Base-by-base conservation (phyloP, 257 asterid genomes). In the Solanum sitiens region DNA sequence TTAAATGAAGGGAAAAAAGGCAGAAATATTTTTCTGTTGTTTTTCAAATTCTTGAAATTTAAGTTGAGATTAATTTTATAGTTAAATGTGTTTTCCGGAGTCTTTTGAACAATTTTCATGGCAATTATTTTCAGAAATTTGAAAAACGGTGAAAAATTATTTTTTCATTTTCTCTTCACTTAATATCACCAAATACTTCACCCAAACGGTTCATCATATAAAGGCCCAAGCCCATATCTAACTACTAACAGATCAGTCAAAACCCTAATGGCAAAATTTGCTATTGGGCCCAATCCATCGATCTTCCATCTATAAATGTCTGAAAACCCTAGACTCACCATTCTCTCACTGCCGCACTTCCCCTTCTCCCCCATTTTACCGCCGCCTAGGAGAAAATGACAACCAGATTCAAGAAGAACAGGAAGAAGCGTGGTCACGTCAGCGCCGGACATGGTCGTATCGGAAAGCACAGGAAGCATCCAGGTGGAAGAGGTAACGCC, bases 341-440 rank as follows among this genome's bases (percentile, higher is more conserved):
- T 5, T 47, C 85, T 27, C 27, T 47, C 68, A 9, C 42, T 80
- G 61, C 16, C 45, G 8, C 67, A 8, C 67, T 71, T 42, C 80
- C 65, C 63, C 53, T 59, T 53, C 16, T 9, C 70, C 70, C 70
- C 61, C 75, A 59, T 21, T 12, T 33, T 37, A 12, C 87, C 61
- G 20, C 87, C 63, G 30, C 40, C 47, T 16, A 37, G 63, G 65
- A 56, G n/a, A 71, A 67, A 33, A 90, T 90, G 92, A 89, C 91
- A 0, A 90, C 92, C 86, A 27, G 92, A 44, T 87, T 90, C 84
- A 90, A 90, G 90, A 90, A 89, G 86, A 89, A 89, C 91, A 67
- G 92, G 71, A 90, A 90, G 91, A 90, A 90, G 91, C 87, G 92
- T n/a, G 92, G 92, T 63, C 92, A 90, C 89, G 92, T 90, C n/a